phyloP scores from a whole-genome alignment of 129 eudicot genomes.

The Apium graveolens region DNA sequence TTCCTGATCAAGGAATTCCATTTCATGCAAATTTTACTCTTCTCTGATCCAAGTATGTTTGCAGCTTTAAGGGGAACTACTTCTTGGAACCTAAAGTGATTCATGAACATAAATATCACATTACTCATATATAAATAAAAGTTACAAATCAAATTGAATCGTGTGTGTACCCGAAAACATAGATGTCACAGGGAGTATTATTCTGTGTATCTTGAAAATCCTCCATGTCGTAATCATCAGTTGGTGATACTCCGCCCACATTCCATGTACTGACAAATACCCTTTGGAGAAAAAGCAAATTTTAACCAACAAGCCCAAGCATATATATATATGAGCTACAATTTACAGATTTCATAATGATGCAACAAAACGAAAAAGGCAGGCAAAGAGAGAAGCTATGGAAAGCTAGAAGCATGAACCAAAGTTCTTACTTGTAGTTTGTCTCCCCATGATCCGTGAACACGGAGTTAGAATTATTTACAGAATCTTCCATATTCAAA shows the following conservation, averaged over 20 bases:
- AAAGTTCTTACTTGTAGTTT: slow-evolving; percentile 36
- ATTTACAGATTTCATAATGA: no score
- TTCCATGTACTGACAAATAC: slow-evolving; percentile 64
- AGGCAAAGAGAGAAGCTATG: background rate
- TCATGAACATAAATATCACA: background rate
- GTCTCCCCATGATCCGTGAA: slow-evolving; percentile 19
- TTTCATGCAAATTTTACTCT: slow-evolving; percentile 29
- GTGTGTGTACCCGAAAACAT: slow-evolving; percentile 54
- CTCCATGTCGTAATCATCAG: slow-evolving; percentile 37
- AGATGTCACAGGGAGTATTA: slow-evolving; percentile 36
- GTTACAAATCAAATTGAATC: background rate
- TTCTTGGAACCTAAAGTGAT: slow-evolving; percentile 57
- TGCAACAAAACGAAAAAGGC: no score
- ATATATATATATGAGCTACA: background rate
- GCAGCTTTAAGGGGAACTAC: slow-evolving; percentile 58
- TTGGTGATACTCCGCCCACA: slow-evolving; percentile 56
- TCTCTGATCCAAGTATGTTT: slow-evolving; percentile 45
- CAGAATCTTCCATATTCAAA: slow-evolving; percentile 16
- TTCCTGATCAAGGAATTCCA: slow-evolving; percentile 55
- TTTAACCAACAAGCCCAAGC: background rate
- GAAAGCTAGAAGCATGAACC: background rate
- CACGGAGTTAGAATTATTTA: slow-evolving; percentile 3
- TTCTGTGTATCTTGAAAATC: slow-evolving; percentile 37
- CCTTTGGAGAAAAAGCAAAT: slow-evolving; percentile 20
- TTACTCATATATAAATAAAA: no score